These are phyloP conservation scores for Medicago arabica DNA, from an alignment of 306 rosid genomes.

Conservation along the genomic window DNA sequence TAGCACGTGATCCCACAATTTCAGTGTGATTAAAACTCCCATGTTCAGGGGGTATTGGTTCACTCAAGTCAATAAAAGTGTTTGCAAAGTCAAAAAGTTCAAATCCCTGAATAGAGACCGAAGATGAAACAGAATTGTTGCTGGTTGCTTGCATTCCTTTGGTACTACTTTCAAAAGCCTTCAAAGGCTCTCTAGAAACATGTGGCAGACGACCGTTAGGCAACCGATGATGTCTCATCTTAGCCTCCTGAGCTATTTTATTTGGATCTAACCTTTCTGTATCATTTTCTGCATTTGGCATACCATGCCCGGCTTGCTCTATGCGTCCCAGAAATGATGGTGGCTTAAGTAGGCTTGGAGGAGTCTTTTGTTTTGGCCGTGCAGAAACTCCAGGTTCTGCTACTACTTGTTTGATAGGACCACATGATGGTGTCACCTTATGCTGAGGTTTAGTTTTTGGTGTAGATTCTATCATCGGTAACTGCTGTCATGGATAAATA, in stretches of 20 bases:
- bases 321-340: constrained; percentile 54
- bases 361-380: constrained; percentile 70
- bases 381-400: constrained; percentile 67
- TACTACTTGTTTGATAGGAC: constrained; percentile 60
- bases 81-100: constrained; percentile 75
- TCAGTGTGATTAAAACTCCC: constrained; percentile 49
- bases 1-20: constrained; percentile 47
- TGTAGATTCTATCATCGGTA: constrained; percentile 57
- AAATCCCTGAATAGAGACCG: constrained; percentile 72
- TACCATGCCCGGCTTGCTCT: constrained; percentile 62
- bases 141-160: constrained; percentile 68
- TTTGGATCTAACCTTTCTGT: constrained; percentile 44
- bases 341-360: constrained; percentile 61
- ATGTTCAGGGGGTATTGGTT: constrained; percentile 46
- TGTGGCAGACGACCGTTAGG: constrained; percentile 48
- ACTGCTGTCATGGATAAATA: constrained; percentile 48
- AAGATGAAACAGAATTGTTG: constrained; percentile 76
- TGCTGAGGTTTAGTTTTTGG: constrained; percentile 68
- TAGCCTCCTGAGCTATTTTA: constrained; percentile 56
- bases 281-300: constrained; percentile 54
- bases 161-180: constrained; percentile 55
- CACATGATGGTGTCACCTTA: constrained; percentile 56
- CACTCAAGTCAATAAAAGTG: constrained; percentile 64
- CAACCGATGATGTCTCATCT: constrained; percentile 48
- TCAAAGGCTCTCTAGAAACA: constrained; percentile 56